Evolutionary conservation across 805 yeast genomes (phyloP), one percentile per base, ranked within the genome.

Genomic region (Zygoascus biomembranicola): DNA sequence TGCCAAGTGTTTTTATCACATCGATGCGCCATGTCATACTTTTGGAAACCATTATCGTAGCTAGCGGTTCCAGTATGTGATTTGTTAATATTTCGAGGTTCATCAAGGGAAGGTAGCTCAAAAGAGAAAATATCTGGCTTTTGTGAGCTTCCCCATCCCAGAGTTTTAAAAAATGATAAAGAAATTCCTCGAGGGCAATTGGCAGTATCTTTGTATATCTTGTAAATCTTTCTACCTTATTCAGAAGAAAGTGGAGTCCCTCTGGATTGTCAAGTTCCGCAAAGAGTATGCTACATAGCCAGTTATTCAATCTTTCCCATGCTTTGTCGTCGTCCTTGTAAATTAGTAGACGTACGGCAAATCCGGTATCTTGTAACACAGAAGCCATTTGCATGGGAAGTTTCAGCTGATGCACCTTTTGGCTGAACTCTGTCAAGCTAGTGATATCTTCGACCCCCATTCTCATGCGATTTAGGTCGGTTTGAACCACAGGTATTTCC

Each of bases 331-430:
- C 51, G n/a, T 53, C 59, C 51, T 49, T 49, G 49, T 56, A 59
- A 14, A 46, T 32, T 49, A 57, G 44, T 14, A 58, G 52, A n/a
- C 51, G 43, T 5, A 52, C 32, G 13, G 54, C 50, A 49, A 53
- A 39, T 1, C 55, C 56, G n/a, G 52, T 41, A 9, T 48, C 56
- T 13, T 51, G 53, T 16, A 59, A 50, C 8, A 52, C 57, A 11
- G 60, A 49, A n/a, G 54, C 60, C 50, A 60, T 52, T 45, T 59
- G 63, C 35, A 47, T 35, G 8, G 63, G 63, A 32, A 59, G 51
- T 41, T 51, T 19, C 39, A 59, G 32, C 16, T 41, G 42, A 31
- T 58, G 55, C 11, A 58, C 43, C 16, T 52, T 57, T 11, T 49
- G 32, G 10, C 51, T 57, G 35, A 59, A 58, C n/a, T 55, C 53